Evolutionary conservation across 1,284 basidiomycete species (phyloP), one percentile per base, ranked within the genome.

Genomic region (Malassezia nana): DNA sequence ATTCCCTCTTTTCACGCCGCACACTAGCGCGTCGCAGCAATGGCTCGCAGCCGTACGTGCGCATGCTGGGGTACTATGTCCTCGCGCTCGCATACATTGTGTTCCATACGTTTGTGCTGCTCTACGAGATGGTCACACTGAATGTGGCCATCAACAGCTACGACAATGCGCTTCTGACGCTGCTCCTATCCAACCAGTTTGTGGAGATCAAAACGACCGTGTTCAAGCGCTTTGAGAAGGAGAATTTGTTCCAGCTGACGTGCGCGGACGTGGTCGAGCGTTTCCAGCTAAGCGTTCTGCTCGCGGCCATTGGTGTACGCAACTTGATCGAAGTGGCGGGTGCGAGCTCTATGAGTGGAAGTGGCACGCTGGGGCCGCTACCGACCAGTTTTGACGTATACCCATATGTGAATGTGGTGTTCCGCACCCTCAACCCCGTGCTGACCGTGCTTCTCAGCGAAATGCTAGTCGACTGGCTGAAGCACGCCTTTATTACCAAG

Each of bases 221-320:
- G 0, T 99, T 99, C 81, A 99, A 98, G 77, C 96, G 88, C 74
- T 98, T 99, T 66, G 94, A 98, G 74, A 99, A 96, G 75, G 94
- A 98, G 69, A 96, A 88, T 69, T 80, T 99, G n/a, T 96, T 99
- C 73, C 94, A 99, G 75, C 91, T 99, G 60, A 94, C 90, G 18
- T 74, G 71, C 51, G 71, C 71, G 43, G 94, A 99, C 74, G 95
- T 99, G 59, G 94, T 98, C 25, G 94, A 99, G 75, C 84, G 94
- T 1, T 99, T 98, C 69, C 90, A 89, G 6, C 81, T 99, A 4
- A 81, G 83, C 7, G 76, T 96, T 15, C 95, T 98, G 89, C 82
- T 99, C 6, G 78, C 81, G 35, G 83, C 90, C 16, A 90, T 99
- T 44, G 90, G 89, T 0, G 82, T 92, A 59, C 84, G 94, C 24